Percentiles rank a stretch among this genome's conserved stretches.
Evolutionary conservation across 2,329 filamentous ascomycete species (phyloP).

Genomic region (Verticillium klebahnii): DNA sequence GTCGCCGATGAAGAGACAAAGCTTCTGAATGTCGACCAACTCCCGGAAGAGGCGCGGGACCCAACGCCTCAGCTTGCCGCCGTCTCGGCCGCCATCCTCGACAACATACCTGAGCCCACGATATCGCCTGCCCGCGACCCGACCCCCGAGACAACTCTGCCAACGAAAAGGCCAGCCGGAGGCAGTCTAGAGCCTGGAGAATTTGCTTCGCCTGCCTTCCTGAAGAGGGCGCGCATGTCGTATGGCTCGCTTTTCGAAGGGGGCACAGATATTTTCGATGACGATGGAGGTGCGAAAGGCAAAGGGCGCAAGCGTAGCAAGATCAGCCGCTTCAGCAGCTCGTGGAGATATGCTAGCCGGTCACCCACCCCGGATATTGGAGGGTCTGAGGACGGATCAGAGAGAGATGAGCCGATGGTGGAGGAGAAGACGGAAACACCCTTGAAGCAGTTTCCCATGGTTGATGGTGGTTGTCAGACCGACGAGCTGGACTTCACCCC

Average conservation of each 20-base stretch:
- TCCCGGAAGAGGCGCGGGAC: constrained; percentile 9
- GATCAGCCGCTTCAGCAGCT: constrained; percentile 59
- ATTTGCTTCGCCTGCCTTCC: constrained; percentile 75
- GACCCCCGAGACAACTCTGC: constrained; percentile 14
- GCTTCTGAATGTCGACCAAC: constrained; percentile 48
- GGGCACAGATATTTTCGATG: constrained; percentile 65
- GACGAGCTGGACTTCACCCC: constrained; percentile 16
- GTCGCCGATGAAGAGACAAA: constrained; percentile 29
- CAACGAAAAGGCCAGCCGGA: constrained; percentile 28
- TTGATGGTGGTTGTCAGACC: constrained; percentile 26
- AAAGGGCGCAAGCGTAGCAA: constrained; percentile 66
- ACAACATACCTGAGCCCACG: not conserved
- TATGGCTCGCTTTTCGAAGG: constrained; percentile 63
- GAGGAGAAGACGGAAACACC: constrained; percentile 1
- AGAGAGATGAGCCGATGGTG: not conserved
- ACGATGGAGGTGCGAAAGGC: constrained; percentile 56
- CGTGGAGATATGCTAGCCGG: constrained; percentile 71
- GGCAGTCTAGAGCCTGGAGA: constrained; percentile 39
- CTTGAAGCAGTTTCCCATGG: constrained; percentile 18
- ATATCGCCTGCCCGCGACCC: not conserved
- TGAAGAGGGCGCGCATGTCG: constrained; percentile 66
- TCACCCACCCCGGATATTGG: constrained; percentile 65
- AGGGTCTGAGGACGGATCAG: constrained; percentile 12
- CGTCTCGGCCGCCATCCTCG: not conserved
- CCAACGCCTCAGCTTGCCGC: not conserved